Evolutionary conservation across 306 rosid species (phyloP), one percentile per base, ranked within the genome.

Genomic region (Glycine tomentella): DNA sequence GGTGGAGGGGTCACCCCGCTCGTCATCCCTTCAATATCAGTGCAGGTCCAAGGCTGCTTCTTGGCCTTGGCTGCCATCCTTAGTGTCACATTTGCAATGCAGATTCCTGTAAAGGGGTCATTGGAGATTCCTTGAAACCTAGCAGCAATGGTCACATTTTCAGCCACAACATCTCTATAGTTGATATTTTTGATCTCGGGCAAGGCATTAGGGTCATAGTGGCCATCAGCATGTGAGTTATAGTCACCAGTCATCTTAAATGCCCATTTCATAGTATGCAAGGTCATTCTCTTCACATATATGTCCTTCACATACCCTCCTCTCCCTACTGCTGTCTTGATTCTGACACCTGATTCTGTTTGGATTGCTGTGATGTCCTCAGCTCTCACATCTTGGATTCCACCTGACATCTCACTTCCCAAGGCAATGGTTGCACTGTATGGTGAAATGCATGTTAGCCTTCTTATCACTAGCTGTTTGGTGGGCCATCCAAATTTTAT

Each of bases 321-420:
- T 85, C 97, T 86, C 8, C 97, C 97, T 25, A 75, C 90, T 0
- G 88, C 95, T 3, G 98, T 93, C 52, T 93, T 93, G 80, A 93
- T 93, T 58, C 98, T 81, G 68, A 93, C 84, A 4, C 90, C 95
- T 3, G 98, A 93, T 80, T 93, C 97, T 0, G 91, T 74, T 25
- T 85, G 75, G 8, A 93, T 88, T 17, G 97, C 93, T 3, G 87
- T 68, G 58, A 93, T 87, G 74, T 93, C 97, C 72, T 89, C 95
- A 0, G 97, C 97, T 38, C 97, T 85, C 17, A 91, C 95, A 40
- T 90, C 95, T 67, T 91, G 88, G 49, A 93, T 93, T 9, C 97
- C 95, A 0, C 97, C 98, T 0, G 98, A 90, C 98, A 91, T 93
- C 68, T 93, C 98, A 56, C 98, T 93, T 11, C 98, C 98, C 16